These are phyloP conservation scores for Xerocomus brunneocitrinus DNA, from an alignment of 768 basidiomycete genomes.

Conservation along the genomic window DNA sequence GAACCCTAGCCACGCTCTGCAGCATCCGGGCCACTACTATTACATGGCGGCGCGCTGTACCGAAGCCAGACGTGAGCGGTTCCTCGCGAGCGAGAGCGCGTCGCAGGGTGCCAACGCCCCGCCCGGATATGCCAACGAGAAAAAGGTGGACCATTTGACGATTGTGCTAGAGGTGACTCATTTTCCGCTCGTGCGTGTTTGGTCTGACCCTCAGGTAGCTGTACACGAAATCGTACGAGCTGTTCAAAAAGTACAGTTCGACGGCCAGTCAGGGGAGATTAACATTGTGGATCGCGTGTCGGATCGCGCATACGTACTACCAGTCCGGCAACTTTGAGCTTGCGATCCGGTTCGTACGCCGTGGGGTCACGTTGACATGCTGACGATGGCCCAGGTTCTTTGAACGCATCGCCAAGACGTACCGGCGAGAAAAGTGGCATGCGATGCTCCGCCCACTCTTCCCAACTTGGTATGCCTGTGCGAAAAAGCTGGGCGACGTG, in stretches of 20 bases:
- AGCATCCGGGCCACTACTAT: slow-evolving; percentile 84
- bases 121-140: slow-evolving; percentile 84
- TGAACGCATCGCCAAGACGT: slow-evolving; percentile 86
- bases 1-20: slow-evolving; percentile 78
- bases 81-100: slow-evolving; percentile 47
- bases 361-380: background rate
- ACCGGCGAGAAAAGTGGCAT: slow-evolving; percentile 81
- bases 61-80: slow-evolving; percentile 67
- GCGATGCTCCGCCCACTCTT: slow-evolving; percentile 71
- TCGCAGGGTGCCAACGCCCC: slow-evolving; percentile 38
- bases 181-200: background rate
- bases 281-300: slow-evolving; percentile 86
- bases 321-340: slow-evolving; percentile 78
- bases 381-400: slow-evolving; percentile 53
- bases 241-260: slow-evolving; percentile 76
- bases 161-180: slow-evolving; percentile 71
- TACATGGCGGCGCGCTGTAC: slow-evolving; percentile 88
- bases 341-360: slow-evolving; percentile 65
- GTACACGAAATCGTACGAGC: slow-evolving; percentile 90
- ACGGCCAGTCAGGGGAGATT: slow-evolving; percentile 63
- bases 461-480: slow-evolving; percentile 77
- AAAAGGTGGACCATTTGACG: slow-evolving; percentile 84
- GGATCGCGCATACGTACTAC: slow-evolving; percentile 85
- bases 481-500: slow-evolving; percentile 70
- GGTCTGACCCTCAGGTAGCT: slow-evolving; percentile 45